Evolutionary conservation across 306 rosid species (phyloP).

Genomic region (Comarum palustre): DNA sequence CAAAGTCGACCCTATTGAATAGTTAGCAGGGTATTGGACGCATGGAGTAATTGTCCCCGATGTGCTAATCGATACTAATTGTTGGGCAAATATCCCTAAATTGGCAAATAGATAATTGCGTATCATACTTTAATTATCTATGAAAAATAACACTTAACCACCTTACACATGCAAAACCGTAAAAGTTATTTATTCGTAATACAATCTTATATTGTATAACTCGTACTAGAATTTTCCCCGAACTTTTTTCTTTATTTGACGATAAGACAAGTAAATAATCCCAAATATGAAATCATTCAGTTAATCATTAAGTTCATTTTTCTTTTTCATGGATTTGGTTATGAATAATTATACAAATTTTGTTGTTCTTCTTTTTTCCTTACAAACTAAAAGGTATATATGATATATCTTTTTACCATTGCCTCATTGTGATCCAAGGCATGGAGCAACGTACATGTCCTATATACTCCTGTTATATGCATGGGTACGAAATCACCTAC

Average conservation of each 20-base stretch:
- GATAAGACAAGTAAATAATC: too few species aligned
- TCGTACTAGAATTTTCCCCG: too few species aligned
- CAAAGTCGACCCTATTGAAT: background rate
- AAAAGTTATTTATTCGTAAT: background rate
- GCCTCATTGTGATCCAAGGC: background rate
- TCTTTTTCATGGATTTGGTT: too few species aligned
- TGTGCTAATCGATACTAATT: constrained; percentile 5
- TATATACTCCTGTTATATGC: background rate
- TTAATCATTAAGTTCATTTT: too few species aligned
- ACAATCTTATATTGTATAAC: too few species aligned
- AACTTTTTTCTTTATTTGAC: too few species aligned
- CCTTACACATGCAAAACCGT: background rate
- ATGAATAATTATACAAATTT: background rate
- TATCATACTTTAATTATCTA: constrained; percentile 1
- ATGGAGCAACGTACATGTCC: background rate
- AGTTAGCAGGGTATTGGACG: background rate
- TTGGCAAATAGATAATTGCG: background rate
- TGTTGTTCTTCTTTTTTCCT: too few species aligned
- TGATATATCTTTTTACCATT: too few species aligned
- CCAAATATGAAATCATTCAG: too few species aligned
- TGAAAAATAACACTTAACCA: constrained; percentile 15
- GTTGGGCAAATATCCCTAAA: background rate
- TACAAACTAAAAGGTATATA: too few species aligned
- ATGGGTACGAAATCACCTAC: background rate
- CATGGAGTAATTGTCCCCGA: background rate